A percentile compares a stretch with the other conserved stretches of the same genome.
Conservation (phyloP, 805 yeast species). For the Candida argentea region DNA sequence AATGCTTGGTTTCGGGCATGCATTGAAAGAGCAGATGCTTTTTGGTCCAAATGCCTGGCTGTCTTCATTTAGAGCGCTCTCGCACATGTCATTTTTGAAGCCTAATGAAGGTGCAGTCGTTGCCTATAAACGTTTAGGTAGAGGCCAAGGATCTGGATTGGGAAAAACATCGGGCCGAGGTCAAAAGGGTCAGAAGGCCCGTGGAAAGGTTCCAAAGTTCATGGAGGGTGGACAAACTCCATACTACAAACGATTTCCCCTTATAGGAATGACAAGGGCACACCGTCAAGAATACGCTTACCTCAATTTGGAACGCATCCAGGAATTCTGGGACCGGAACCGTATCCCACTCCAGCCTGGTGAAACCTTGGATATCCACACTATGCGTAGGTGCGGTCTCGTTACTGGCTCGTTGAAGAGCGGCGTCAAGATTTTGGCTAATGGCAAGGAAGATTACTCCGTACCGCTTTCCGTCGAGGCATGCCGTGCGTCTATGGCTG, state of each 20-base stretch:
- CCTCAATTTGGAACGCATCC: conserved; percentile 60
- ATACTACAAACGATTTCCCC: conserved; percentile 72
- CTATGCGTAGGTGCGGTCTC: conserved; percentile 66
- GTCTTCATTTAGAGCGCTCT: too few relatives aligned
- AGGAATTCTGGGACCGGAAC: conserved; percentile 58
- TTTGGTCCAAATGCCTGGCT: too few relatives aligned
- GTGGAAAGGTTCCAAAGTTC: conserved; percentile 84
- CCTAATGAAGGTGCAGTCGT: conserved; percentile 57
- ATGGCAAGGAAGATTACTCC: conserved; percentile 40
- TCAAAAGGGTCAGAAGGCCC: conserved; percentile 97
- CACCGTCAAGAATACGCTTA: conserved; percentile 43
- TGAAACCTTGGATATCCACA: conserved; percentile 62
- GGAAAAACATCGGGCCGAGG: conserved; percentile 98
- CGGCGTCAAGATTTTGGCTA: conserved; percentile 77
- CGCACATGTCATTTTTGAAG: conserved; percentile 36
- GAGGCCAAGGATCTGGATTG: conserved; percentile 88
- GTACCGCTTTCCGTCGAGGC: conserved; percentile 73
- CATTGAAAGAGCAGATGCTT: conserved; percentile 2
- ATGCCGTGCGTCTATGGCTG: conserved; percentile 64
- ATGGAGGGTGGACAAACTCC: conserved; percentile 99
- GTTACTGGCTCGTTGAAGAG: conserved; percentile 61
- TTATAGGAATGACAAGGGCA: conserved; percentile 72
- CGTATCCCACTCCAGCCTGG: conserved; percentile 49
- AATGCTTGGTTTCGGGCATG: conserved; percentile 3
- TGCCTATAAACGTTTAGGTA: conserved; percentile 68